phyloP scores from a whole-genome alignment of 306 rosid species.

The Notholithocarpus densiflorus region DNA sequence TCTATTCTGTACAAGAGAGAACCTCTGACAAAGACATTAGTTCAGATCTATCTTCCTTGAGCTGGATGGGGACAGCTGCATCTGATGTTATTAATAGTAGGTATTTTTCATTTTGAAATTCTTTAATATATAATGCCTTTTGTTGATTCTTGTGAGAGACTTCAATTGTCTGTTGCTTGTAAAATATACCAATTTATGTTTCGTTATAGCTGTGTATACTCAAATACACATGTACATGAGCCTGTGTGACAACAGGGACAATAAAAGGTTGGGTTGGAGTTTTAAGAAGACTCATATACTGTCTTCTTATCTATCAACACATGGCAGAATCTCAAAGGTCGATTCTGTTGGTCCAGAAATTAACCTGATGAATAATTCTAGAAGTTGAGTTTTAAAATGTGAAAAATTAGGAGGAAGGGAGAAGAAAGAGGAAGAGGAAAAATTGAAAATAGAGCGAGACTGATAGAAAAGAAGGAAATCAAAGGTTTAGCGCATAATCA shows the following conservation, averaged over 20 bases:
- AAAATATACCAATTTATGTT: neutral
- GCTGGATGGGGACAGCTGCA: constrained; percentile 68
- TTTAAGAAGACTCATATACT: neutral
- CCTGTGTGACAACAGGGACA: neutral
- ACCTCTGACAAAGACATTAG: constrained; percentile 30
- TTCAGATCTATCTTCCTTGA: constrained; percentile 66
- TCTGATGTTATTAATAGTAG: constrained; percentile 74
- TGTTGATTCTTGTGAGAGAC: neutral
- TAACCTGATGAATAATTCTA: neutral
- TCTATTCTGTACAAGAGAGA: constrained; percentile 51
- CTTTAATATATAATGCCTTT: constrained; percentile 2
- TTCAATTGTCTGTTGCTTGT: neutral
- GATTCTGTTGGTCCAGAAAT: neutral
- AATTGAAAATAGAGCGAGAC: no score
- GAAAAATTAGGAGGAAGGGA: no score
- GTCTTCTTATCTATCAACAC: neutral
- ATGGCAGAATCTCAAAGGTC: neutral
- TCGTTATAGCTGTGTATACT: neutral
- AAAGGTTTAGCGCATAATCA: no score
- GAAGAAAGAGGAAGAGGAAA: no score
- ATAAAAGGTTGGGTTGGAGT: neutral
- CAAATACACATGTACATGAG: neutral
- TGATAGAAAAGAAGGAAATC: no score
- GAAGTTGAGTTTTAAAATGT: neutral
- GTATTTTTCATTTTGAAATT: constrained; percentile 38